These are phyloP conservation scores for Taiwanofungus camphoratus DNA, from an alignment of 1,284 basidiomycete genomes.

Conservation along the genomic window DNA sequence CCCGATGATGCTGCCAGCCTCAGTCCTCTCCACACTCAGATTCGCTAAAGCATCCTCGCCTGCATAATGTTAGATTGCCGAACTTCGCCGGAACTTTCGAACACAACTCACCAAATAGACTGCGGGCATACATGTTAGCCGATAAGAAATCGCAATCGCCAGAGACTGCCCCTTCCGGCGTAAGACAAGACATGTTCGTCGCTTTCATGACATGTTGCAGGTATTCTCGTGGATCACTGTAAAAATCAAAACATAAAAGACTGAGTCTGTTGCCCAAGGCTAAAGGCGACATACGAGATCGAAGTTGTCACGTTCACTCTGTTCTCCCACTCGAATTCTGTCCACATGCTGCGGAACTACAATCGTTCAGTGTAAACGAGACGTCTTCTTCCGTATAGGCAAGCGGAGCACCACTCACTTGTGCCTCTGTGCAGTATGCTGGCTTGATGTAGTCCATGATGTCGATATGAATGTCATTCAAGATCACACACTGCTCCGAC, in stretches of 20 bases:
- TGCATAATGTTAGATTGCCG: conserved; percentile 23
- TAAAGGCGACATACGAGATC: conserved; percentile 54
- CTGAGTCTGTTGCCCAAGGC: too few relatives aligned
- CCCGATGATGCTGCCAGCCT: conserved; percentile 76
- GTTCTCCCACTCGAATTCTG: conserved; percentile 98
- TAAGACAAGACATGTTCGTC: conserved; percentile 96
- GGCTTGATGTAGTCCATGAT: conserved; percentile 99
- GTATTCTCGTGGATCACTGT: conserved; percentile 75
- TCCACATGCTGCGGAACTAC: conserved; percentile 96
- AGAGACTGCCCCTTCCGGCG: conserved; percentile 85
- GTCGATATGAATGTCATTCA: conserved; percentile 98
- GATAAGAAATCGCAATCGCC: conserved; percentile 93
- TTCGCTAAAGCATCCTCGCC: conserved; percentile 97
- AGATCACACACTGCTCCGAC: conserved; percentile 82
- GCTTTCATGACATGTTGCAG: conserved; percentile 87
- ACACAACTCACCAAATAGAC: conserved; percentile 70
- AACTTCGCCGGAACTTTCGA: not conserved
- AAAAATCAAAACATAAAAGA: conserved; percentile 6
- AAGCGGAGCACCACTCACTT: conserved; percentile 47
- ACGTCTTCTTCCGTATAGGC: too few relatives aligned
- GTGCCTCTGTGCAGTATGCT: conserved; percentile 91
- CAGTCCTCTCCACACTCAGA: conserved; percentile 87
- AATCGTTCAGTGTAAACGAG: conserved; percentile 6
- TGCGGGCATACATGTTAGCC: conserved; percentile 91
- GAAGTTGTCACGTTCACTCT: conserved; percentile 87